Base-by-base conservation (phyloP, 116 monocot species). In the Papilionanthe hybrid region DNA sequence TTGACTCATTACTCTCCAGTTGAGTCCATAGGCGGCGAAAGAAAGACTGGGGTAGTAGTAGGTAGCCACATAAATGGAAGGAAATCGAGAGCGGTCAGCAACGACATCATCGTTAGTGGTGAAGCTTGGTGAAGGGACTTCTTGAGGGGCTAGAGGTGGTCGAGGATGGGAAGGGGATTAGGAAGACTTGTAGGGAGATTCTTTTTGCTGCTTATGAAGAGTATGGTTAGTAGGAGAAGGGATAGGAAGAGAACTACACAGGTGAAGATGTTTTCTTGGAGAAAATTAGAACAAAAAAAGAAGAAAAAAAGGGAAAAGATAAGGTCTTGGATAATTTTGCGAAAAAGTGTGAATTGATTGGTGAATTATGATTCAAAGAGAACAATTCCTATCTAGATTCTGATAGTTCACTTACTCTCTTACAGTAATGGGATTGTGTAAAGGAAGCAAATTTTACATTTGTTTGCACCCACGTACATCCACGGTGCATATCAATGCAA, bases 91-190 rank as follows among this genome's bases (percentile, higher is more conserved):
- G 37, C 83, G 71, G 83, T 44, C 45, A 0, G 83, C 83, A 55
- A 83, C 41, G 27, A 32, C 42, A 57, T 78, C 0, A 45, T 83
- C 78, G 58, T 83, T 83, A 28, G 72, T 83, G 72, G 83, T 78
- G 78, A 83, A 78, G 78, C 83, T 37, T 49, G 83, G 55, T 83
- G 83, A 57, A 83, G 72, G 57, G 83, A 78, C 20, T 77, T 57
- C 44, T 71, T 15, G 55, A 76, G 20, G 68, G 50, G 82, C 41
- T 77, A 77, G 76, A 82, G 81, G 67, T 82, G 76, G 76, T 68
- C 77, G 29, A 82, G 7, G 65, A 77, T 22, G 49, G 82, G 76
- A 28, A 82, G 66, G 41, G 82, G 32, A 47, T 63, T 22, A 25
- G 53, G 68, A 0, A 68, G 76, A 55, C 68, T 53, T 11, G 74